These are phyloP conservation scores for Podaxis sp. DNA, from an alignment of 768 basidiomycete genomes.

Conservation along the genomic window DNA sequence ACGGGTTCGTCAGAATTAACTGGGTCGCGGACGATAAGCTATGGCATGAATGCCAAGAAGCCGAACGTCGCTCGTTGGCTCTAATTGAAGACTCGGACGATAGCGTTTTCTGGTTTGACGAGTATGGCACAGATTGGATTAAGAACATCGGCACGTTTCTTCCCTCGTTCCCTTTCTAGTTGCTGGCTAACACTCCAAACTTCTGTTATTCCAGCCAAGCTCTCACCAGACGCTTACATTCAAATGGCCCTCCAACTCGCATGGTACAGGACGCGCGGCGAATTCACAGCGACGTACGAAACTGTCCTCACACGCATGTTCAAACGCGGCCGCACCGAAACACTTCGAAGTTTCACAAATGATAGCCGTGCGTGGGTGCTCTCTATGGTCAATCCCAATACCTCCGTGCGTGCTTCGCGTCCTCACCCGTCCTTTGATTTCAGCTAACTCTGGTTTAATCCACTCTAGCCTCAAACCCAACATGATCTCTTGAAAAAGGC, in stretches of 20 bases:
- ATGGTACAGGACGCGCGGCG: constrained; percentile 74
- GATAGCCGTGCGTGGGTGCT: constrained; percentile 78
- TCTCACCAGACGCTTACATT: constrained; percentile 77
- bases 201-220: constrained; percentile 26
- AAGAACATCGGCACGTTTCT: constrained; percentile 55
- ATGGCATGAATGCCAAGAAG: constrained; percentile 49
- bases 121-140: constrained; percentile 88
- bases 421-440: neutral
- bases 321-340: constrained; percentile 85
- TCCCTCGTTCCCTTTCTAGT: neutral
- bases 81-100: constrained; percentile 80
- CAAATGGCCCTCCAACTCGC: constrained; percentile 92
- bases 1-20: constrained; percentile 40
- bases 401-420: constrained; percentile 34
- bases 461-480: constrained; percentile 19
- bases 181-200: neutral
- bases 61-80: constrained; percentile 48
- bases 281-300: constrained; percentile 88
- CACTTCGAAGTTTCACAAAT: constrained; percentile 68
- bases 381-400: constrained; percentile 55
- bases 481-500: constrained; percentile 61
- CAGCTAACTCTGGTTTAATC: neutral
- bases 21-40: constrained; percentile 70
- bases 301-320: constrained; percentile 88
- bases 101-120: constrained; percentile 75